Conservation (phyloP, 352 stramenopile species). For the Globisporangium recalcitrans region DNA sequence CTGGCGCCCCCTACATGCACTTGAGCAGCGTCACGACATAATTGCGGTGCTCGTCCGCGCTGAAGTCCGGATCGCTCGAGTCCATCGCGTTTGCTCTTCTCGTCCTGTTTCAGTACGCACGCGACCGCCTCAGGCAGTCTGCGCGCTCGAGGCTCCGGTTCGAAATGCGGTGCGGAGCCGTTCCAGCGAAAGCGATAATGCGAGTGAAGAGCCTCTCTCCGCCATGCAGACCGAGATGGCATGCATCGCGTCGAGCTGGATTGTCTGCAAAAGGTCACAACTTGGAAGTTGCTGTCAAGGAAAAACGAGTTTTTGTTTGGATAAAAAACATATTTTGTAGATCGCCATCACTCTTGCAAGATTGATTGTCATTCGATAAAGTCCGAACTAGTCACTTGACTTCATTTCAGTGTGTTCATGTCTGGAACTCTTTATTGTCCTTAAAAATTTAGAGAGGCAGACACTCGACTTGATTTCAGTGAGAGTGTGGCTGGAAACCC, state of each 20-base stretch:
- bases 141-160: not conserved
- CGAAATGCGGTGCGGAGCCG: not conserved
- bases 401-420: too few species aligned
- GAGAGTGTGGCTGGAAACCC: too few species aligned
- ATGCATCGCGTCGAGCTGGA: not conserved
- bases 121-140: not conserved
- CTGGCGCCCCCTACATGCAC: slow-evolving; percentile 51
- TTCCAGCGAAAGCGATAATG: not conserved
- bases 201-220: not conserved
- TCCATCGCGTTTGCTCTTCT: slow-evolving; percentile 14
- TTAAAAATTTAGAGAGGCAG: too few species aligned
- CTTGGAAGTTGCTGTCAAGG: too few species aligned
- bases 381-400: too few species aligned
- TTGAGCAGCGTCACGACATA: slow-evolving; percentile 61
- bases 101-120: not conserved
- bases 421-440: too few species aligned
- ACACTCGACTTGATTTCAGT: too few species aligned
- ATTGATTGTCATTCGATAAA: too few species aligned
- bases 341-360: too few species aligned
- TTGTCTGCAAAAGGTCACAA: not conserved
- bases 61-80: slow-evolving; percentile 28
- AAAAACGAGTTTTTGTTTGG: too few species aligned
- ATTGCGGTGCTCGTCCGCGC: slow-evolving; percentile 38
- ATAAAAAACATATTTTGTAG: too few species aligned
- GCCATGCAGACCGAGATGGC: not conserved